Conservation (phyloP, 805 yeast genomes). For the Maudiozyma serrabonitensis region DNA sequence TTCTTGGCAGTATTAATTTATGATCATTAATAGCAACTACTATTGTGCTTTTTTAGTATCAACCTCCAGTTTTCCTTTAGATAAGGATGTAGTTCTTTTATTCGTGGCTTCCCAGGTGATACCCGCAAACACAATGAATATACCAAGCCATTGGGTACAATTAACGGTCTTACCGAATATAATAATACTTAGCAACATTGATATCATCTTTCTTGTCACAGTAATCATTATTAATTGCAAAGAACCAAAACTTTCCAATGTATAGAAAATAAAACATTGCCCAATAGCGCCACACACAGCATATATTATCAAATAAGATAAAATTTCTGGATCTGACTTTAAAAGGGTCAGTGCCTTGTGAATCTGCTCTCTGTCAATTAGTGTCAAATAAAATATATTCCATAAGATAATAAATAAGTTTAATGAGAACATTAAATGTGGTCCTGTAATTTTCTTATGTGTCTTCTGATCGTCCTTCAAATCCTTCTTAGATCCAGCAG, state of each 20-base stretch:
- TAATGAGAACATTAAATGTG: constrained; percentile 74
- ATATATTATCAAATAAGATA: constrained; percentile 53
- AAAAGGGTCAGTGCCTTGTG: constrained; percentile 32
- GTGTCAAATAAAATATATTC: constrained; percentile 39
- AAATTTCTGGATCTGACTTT: constrained; percentile 37
- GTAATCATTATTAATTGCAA: constrained; percentile 83
- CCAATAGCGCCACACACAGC: constrained; percentile 82
- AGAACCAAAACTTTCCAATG: constrained; percentile 78
- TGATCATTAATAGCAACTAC: no score
- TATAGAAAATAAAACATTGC: constrained; percentile 83
- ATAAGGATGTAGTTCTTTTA: constrained; percentile 24
- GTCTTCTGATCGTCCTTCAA: constrained; percentile 5
- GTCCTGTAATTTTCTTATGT: constrained; percentile 52
- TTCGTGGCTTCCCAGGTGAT: constrained; percentile 66
- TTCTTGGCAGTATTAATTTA: no score
- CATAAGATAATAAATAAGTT: constrained; percentile 38
- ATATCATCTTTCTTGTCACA: constrained; percentile 91
- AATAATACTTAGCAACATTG: constrained; percentile 83
- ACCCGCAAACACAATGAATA: constrained; percentile 72
- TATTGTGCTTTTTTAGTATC: background rate
- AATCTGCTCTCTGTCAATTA: constrained; percentile 19
- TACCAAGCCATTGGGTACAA: constrained; percentile 67
- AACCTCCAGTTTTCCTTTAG: background rate
- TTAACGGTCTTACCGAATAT: constrained; percentile 73
- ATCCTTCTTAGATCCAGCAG: constrained; percentile 7